Evolutionary conservation across 768 basidiomycete genomes (phyloP).

Genomic region (Holtermanniella nyarrowii): DNA sequence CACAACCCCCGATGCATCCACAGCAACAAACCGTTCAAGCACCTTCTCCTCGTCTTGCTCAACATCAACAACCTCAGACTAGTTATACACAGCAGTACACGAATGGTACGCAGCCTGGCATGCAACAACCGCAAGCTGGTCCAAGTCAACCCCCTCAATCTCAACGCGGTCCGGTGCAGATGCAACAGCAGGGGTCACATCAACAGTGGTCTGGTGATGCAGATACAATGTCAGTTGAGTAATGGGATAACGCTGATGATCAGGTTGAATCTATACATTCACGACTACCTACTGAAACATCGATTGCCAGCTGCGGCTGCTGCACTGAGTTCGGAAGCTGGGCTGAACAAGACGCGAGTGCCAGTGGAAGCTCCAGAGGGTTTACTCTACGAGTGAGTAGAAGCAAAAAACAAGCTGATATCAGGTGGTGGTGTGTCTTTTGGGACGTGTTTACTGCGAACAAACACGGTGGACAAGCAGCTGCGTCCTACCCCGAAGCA

Average conservation of each 20-base stretch:
- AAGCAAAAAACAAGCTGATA: neutral
- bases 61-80: too few relatives aligned
- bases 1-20: neutral
- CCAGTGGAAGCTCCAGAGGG: constrained; percentile 42
- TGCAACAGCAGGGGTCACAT: constrained; percentile 1
- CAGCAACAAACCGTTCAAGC: neutral
- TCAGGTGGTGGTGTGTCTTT: constrained; percentile 39
- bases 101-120: neutral
- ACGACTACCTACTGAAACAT: constrained; percentile 42
- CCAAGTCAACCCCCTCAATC: constrained; percentile 4
- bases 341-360: constrained; percentile 28
- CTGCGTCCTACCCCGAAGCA: constrained; percentile 33
- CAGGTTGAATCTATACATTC: constrained; percentile 42
- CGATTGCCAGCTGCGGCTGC: constrained; percentile 32
- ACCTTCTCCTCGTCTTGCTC: too few relatives aligned
- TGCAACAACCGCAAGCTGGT: neutral
- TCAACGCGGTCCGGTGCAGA: constrained; percentile 2
- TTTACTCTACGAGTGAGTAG: constrained; percentile 40
- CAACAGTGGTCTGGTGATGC: neutral
- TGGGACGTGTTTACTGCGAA: constrained; percentile 38
- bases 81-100: too few relatives aligned
- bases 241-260: neutral
- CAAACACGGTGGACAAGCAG: constrained; percentile 24
- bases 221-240: constrained; percentile 6
- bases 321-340: constrained; percentile 33